A percentile compares a stretch with the other conserved stretches of the same genome.
Conservation (phyloP, 2,329 filamentous ascomycete genomes). For the Trichoderma sp. region DNA sequence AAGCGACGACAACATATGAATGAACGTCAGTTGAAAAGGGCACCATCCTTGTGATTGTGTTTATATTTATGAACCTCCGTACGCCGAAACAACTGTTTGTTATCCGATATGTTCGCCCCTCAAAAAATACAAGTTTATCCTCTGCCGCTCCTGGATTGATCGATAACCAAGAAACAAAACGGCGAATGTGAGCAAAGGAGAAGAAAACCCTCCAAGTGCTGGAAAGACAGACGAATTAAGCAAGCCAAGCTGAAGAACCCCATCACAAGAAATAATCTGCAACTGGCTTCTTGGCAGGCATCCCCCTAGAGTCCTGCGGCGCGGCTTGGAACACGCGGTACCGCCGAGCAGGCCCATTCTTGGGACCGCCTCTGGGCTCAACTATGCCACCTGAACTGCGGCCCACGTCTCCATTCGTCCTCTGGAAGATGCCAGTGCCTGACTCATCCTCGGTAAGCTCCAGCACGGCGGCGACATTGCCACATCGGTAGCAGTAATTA, state of each 20-base stretch:
- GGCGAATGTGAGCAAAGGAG: not conserved
- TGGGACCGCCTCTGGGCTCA: constrained; percentile 44
- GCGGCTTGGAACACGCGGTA: constrained; percentile 97
- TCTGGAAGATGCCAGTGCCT: constrained; percentile 67
- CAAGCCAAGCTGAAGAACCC: not conserved
- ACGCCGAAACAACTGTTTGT: not conserved
- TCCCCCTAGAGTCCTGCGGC: constrained; percentile 90
- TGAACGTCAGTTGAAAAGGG: not conserved
- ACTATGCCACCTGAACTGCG: constrained; percentile 54
- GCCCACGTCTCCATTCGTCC: constrained; percentile 68
- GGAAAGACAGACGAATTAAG: not conserved
- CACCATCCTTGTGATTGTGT: not conserved
- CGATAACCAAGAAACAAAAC: not conserved
- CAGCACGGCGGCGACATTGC: constrained; percentile 91
- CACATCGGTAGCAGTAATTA: constrained; percentile 95
- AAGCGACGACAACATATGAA: not conserved
- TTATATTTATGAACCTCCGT: not conserved
- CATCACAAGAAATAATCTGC: constrained; percentile 85
- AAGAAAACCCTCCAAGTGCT: not conserved
- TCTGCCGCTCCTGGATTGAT: not conserved
- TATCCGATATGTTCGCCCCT: not conserved
- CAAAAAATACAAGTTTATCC: not conserved
- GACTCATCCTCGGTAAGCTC: constrained; percentile 85
- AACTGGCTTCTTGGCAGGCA: constrained; percentile 98
- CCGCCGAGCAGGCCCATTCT: constrained; percentile 74